Evolutionary conservation across 2,329 filamentous ascomycete species (phyloP).

Genomic region (Aspergillus persii): DNA sequence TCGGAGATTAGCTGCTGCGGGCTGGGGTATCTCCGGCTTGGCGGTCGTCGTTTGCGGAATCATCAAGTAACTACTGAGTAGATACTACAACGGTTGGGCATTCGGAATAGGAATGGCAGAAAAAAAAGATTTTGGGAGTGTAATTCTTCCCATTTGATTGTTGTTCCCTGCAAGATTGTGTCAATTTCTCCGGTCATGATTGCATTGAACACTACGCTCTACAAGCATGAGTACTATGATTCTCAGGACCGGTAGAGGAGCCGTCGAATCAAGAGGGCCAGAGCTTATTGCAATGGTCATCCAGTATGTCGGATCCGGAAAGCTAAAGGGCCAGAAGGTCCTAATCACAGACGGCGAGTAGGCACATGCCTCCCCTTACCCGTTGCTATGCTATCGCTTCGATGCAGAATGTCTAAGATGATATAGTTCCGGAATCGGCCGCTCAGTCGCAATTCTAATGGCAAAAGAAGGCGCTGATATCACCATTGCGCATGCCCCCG

Average conservation of each 20-base stretch:
- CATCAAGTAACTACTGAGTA: not conserved
- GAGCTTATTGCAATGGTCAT: conserved; percentile 26
- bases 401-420: not conserved
- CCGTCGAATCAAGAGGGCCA: conserved; percentile 35
- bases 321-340: conserved; percentile 51
- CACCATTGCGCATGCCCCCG: conserved; percentile 55
- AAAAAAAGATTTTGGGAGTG: not conserved
- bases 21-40: not conserved
- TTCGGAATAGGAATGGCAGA: too few relatives aligned
- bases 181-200: not conserved
- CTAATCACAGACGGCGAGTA: conserved; percentile 59
- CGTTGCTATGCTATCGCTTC: not conserved
- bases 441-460: conserved; percentile 55
- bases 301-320: conserved; percentile 48
- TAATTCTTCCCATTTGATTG: not conserved
- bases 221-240: not conserved
- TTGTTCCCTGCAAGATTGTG: not conserved
- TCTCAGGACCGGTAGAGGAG: conserved; percentile 3
- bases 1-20: not conserved
- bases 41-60: not conserved
- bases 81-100: too few relatives aligned
- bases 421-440: conserved; percentile 53
- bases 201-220: not conserved
- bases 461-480: conserved; percentile 59
- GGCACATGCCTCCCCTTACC: conserved; percentile 18